phyloP scores from a whole-genome alignment of 805 yeast genomes.

The Metschnikowia koreensis region DNA sequence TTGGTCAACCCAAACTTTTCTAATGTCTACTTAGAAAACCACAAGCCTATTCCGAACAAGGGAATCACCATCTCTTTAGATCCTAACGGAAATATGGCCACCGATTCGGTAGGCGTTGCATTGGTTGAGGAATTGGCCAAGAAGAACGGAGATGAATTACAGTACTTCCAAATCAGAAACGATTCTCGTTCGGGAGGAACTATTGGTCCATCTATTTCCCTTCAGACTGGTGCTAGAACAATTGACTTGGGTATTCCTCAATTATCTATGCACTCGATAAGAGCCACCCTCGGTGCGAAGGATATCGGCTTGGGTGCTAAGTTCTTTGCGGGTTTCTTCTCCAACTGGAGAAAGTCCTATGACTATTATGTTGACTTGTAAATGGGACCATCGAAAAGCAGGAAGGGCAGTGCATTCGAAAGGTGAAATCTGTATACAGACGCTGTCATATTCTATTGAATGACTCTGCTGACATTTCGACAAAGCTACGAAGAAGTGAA shows the following conservation, averaged over 20 bases:
- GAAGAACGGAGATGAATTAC: constrained; percentile 61
- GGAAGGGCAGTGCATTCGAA: no score
- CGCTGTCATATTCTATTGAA: no score
- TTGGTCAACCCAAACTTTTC: constrained; percentile 76
- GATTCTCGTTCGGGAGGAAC: constrained; percentile 87
- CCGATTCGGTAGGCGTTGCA: constrained; percentile 72
- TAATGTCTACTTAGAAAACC: constrained; percentile 68
- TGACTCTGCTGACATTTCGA: no score
- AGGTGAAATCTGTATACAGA: no score
- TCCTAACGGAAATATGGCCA: constrained; percentile 81
- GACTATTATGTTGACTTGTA: constrained; percentile 51
- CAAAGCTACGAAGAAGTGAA: no score
- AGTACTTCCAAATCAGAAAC: constrained; percentile 84
- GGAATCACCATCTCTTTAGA: constrained; percentile 73
- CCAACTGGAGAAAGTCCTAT: constrained; percentile 62
- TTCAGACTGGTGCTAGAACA: constrained; percentile 69
- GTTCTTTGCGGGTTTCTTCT: constrained; percentile 68
- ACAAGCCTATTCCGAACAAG: constrained; percentile 75
- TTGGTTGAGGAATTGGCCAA: constrained; percentile 69
- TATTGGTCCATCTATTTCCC: constrained; percentile 70
- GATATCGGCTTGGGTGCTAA: constrained; percentile 74
- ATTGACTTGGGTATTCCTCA: constrained; percentile 83
- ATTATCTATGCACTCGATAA: constrained; percentile 80
- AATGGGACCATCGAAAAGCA: neutral
- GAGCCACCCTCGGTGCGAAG: constrained; percentile 76